Percentiles rank a stretch among this genome's conserved stretches.
phyloP scores from a whole-genome alignment of 768 basidiomycete species.

The Lactarius psammicola region DNA sequence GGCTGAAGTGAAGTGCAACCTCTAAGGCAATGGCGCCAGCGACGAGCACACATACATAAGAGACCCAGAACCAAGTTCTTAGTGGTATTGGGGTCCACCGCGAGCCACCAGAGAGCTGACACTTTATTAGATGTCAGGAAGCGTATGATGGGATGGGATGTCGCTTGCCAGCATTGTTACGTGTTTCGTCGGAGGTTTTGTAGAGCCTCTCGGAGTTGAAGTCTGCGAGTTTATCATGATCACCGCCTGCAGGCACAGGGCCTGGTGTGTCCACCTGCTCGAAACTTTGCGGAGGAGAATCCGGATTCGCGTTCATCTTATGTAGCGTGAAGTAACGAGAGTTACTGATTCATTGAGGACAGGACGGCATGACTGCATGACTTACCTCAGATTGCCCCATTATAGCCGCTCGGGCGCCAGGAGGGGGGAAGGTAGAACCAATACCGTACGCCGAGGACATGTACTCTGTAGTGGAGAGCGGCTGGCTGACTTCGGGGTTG shows the following conservation, averaged over 20 bases:
- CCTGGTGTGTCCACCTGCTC: neutral
- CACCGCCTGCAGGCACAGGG: neutral
- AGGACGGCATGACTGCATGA: neutral
- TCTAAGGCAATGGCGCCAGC: constrained; percentile 46
- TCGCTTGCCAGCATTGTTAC: neutral
- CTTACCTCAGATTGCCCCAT: neutral
- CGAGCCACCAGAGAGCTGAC: neutral
- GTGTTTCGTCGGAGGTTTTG: neutral
- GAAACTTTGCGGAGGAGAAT: neutral
- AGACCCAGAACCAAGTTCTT: constrained; percentile 47
- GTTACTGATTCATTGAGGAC: neutral
- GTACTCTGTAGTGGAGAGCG: neutral
- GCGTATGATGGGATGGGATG: neutral
- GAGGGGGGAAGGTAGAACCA: neutral
- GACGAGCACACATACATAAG: constrained; percentile 42
- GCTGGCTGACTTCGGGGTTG: neutral
- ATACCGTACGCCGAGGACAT: neutral
- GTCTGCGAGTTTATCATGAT: neutral
- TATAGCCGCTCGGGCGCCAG: neutral
- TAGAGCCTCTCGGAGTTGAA: neutral
- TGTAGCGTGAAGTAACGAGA: neutral
- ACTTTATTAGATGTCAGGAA: neutral
- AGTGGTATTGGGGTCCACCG: constrained; percentile 48
- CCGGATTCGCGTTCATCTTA: neutral
- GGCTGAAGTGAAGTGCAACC: constrained; percentile 46